phyloP scores from a whole-genome alignment of 1,284 basidiomycete genomes.

The Paramarasmius palmivorus region DNA sequence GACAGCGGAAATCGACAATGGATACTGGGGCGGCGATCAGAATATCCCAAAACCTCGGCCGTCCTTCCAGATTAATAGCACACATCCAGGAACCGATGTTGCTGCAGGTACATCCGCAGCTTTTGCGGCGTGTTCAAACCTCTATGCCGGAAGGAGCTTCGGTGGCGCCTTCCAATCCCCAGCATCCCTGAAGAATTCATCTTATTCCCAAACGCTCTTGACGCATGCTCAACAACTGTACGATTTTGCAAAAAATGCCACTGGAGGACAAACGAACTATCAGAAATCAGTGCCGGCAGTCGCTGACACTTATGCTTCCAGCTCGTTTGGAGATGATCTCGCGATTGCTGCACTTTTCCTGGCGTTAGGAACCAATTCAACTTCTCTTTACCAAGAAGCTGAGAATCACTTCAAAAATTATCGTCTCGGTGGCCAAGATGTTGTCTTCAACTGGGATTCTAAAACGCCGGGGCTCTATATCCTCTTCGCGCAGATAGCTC shows the following conservation, averaged over 20 bases:
- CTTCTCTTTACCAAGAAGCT: slow-evolving; percentile 65
- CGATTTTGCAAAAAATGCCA: slow-evolving; percentile 65
- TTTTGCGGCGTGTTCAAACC: slow-evolving; percentile 81
- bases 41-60: slow-evolving; percentile 75
- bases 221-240: slow-evolving; percentile 78
- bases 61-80: slow-evolving; percentile 77
- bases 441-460: slow-evolving; percentile 89
- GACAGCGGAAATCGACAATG: slow-evolving; percentile 62
- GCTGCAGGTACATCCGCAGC: slow-evolving; percentile 83
- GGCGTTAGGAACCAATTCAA: slow-evolving; percentile 67
- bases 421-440: slow-evolving; percentile 50
- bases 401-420: slow-evolving; percentile 62
- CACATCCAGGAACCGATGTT: slow-evolving; percentile 86
- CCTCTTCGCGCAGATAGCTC: slow-evolving; percentile 69
- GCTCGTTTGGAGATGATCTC: slow-evolving; percentile 69
- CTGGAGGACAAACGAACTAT: slow-evolving; percentile 58
- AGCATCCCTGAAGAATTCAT: slow-evolving; percentile 70
- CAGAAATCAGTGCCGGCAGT: slow-evolving; percentile 67
- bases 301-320: slow-evolving; percentile 71
- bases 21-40: slow-evolving; percentile 88
- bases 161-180: slow-evolving; percentile 53
- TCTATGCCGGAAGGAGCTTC: slow-evolving; percentile 67
- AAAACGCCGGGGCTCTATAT: slow-evolving; percentile 78
- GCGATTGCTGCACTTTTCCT: slow-evolving; percentile 77
- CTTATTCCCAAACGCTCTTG: slow-evolving; percentile 72